A percentile compares a stretch with the other conserved stretches of the same genome.
phyloP scores from a whole-genome alignment of 257 asterid species.

The Solanum paucissectum region DNA sequence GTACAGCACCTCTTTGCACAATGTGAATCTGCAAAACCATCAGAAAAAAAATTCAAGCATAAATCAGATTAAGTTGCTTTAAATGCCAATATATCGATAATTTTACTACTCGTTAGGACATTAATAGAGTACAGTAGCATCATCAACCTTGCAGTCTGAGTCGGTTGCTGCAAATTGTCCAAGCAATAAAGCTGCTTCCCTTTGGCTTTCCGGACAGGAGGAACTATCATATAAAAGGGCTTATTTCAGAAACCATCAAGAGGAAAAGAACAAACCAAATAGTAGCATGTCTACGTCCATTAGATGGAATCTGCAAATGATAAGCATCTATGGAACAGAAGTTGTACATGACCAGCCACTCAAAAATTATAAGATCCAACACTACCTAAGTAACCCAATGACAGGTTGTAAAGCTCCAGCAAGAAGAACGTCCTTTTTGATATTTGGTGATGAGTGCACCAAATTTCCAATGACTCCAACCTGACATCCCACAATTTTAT shows the following conservation, averaged over 20 bases:
- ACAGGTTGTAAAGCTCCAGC: slow-evolving; percentile 99
- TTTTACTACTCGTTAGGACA: not conserved
- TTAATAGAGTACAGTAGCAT: not conserved
- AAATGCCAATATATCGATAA: not conserved
- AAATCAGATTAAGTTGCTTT: not conserved
- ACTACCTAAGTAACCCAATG: slow-evolving; percentile 87
- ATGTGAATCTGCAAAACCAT: slow-evolving; percentile 61
- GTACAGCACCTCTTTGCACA: slow-evolving; percentile 97
- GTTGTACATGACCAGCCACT: not conserved
- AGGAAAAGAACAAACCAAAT: not conserved
- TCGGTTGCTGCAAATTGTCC: slow-evolving; percentile 99
- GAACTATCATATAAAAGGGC: slow-evolving; percentile 42
- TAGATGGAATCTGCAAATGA: not conserved
- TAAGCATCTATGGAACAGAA: not conserved
- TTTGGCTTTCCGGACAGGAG: slow-evolving; percentile 93
- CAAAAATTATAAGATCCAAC: not conserved
- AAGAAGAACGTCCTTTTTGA: slow-evolving; percentile 86
- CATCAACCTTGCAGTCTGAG: slow-evolving; percentile 95
- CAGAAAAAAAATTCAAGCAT: not conserved
- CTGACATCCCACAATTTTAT: slow-evolving; percentile 33
- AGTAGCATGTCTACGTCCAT: not conserved
- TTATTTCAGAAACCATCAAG: not conserved
- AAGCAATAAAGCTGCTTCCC: slow-evolving; percentile 98
- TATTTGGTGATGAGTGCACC: slow-evolving; percentile 96
- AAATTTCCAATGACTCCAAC: slow-evolving; percentile 97